Evolutionary conservation across 768 basidiomycete genomes (phyloP), one percentile per base, ranked within the genome.

Genomic region (Clathrus columnatus): DNA sequence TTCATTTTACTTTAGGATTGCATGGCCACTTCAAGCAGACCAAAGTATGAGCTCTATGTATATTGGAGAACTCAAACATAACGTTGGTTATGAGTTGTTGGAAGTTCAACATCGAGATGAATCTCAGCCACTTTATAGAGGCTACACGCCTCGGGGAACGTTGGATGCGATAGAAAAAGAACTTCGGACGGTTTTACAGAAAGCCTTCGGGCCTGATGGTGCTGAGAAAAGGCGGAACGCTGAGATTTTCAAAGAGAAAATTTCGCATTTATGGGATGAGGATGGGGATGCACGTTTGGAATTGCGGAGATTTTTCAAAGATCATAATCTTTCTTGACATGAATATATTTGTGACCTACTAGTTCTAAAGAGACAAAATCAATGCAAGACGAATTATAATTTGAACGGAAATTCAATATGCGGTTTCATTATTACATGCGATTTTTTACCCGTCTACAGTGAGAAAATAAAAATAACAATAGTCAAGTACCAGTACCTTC

Each of bases 21-120:
- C 59, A 41, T 65, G 66, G 66, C 66, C 66, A 1, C 60, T 61
- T 57, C 42, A 30, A 7, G 66, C 57, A 0, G 66, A 67, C 49
- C 66, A 67, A 46, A 56, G 60, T 14, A 23, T 54, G 17, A 64
- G 62, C 56, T 56, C 63, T 23, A 61, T 56, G 5, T 60, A 61
- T 45, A 56, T 64, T 51, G 21, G 30, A 7, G 23, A 56, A 17
- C 29, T 55, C 16, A 51, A 54, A 26, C 54, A 57, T 43, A 26
- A 59, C 27, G 45, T 59, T 28, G 63, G 59, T 10, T 62, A 59
- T 48, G 63, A 63, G 41, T 32, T 63, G 8, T 27, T 62, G 17
- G 62, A 63, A 49, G 61, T 62, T 16, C 59, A 61, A 14, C 57
- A 50, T 7, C 61, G 61, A 36, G 30, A 47, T 4, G 60, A 55